A percentile compares a stretch with the other conserved stretches of the same genome.
phyloP scores from a whole-genome alignment of 192 early-diverging fungal species.

The Chytriomyces sp. region DNA sequence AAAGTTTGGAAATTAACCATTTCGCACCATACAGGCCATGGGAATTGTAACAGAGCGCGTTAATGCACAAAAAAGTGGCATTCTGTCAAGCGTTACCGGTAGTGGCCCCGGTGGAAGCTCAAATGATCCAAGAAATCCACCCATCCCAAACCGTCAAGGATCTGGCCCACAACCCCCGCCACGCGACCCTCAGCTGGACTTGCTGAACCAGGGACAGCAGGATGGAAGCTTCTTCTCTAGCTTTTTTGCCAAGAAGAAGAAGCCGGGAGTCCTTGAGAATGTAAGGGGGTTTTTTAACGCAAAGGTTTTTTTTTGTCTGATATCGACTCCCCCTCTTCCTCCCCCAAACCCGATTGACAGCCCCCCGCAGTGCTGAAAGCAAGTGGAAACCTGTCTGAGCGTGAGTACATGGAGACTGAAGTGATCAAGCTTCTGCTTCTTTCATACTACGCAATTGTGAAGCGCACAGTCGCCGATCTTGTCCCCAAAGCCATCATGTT shows the following conservation, averaged over 20 bases:
- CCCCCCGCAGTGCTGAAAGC: slow-evolving; percentile 92
- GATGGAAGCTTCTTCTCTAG: slow-evolving; percentile 91
- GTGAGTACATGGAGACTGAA: slow-evolving; percentile 97
- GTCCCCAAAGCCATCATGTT: slow-evolving; percentile 99
- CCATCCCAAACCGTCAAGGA: slow-evolving; percentile 26
- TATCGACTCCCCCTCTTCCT: not conserved
- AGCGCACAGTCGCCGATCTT: slow-evolving; percentile 95
- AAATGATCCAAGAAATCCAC: slow-evolving; percentile 42
- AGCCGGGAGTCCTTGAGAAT: slow-evolving; percentile 64
- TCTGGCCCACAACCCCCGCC: slow-evolving; percentile 29
- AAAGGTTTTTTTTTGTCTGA: not conserved
- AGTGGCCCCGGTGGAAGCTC: not conserved
- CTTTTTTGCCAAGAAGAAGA: slow-evolving; percentile 90
- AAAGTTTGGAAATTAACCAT: not conserved
- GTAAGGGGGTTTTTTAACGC: slow-evolving; percentile 40
- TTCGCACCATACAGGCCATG: slow-evolving; percentile 64
- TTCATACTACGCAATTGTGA: slow-evolving; percentile 99
- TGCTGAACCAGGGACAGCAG: slow-evolving; percentile 60
- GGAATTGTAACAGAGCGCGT: slow-evolving; percentile 87
- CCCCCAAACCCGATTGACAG: slow-evolving; percentile 42
- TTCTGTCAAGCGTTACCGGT: slow-evolving; percentile 6
- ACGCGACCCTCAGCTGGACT: slow-evolving; percentile 60
- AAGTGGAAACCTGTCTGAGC: slow-evolving; percentile 91
- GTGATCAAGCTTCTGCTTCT: slow-evolving; percentile 97
- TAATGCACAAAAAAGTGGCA: slow-evolving; percentile 64